These are phyloP conservation scores for Miscanthus lutarioriparius DNA, from an alignment of 176 grass and related monocot genomes.

Conservation along the genomic window DNA sequence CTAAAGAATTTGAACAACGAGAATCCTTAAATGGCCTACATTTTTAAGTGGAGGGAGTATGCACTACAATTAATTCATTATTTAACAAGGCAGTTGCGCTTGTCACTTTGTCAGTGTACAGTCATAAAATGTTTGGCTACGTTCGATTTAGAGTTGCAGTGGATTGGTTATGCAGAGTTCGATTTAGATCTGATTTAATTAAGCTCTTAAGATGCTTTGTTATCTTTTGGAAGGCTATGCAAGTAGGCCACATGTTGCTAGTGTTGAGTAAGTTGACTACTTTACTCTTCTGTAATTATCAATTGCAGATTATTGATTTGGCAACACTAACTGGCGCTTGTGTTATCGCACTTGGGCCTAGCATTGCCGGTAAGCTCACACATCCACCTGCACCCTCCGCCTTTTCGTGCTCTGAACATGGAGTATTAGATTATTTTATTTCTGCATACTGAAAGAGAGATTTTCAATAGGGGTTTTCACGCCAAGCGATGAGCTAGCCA, in stretches of 20 bases:
- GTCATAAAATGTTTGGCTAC: not conserved
- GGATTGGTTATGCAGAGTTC: not conserved
- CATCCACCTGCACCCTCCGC: not conserved
- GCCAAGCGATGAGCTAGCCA: constrained; percentile 81
- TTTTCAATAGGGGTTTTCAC: constrained; percentile 74
- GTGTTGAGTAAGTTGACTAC: not conserved
- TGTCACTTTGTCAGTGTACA: not conserved
- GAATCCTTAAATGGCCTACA: not conserved
- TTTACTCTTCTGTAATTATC: not conserved
- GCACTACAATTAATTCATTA: not conserved
- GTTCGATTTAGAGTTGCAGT: not conserved
- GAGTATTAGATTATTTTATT: not conserved
- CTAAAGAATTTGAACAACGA: not conserved
- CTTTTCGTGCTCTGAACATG: not conserved
- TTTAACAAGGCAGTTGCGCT: not conserved
- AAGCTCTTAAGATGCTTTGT: not conserved
- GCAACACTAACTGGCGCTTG: constrained; percentile 94
- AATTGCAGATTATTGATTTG: constrained; percentile 82
- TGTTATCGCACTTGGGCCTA: constrained; percentile 79
- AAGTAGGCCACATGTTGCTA: not conserved
- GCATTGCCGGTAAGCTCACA: constrained; percentile 65
- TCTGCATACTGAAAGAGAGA: constrained; percentile 3
- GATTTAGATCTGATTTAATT: not conserved
- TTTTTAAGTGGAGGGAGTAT: not conserved
- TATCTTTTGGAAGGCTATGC: not conserved